These are phyloP conservation scores for Sporothrix sp. DNA, from an alignment of 2,329 filamentous ascomycete species.

Conservation along the genomic window DNA sequence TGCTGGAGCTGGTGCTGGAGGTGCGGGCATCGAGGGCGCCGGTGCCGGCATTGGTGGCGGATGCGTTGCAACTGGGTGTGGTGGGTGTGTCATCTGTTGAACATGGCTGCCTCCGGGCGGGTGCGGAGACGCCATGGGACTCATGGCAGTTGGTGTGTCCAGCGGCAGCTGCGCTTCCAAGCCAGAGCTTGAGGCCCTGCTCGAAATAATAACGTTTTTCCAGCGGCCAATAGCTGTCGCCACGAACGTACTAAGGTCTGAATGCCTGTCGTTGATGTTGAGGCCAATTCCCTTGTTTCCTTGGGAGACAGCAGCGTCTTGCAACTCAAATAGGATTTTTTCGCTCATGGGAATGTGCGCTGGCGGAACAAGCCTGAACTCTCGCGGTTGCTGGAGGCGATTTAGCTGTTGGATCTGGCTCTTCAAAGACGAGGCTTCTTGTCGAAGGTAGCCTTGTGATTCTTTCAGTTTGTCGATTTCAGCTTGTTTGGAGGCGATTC, in stretches of 20 bases:
- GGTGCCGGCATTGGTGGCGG: too few species aligned
- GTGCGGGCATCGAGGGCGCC: too few species aligned
- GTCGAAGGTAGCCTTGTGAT: slow-evolving; percentile 39
- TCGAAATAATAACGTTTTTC: slow-evolving; percentile 50
- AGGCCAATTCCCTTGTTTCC: slow-evolving; percentile 35
- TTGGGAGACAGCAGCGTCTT: slow-evolving; percentile 34
- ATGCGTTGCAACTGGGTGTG: too few species aligned
- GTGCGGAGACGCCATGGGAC: neutral
- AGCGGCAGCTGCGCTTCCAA: slow-evolving; percentile 43
- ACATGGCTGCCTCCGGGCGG: too few species aligned
- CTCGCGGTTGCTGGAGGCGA: slow-evolving; percentile 48
- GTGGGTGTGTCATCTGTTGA: too few species aligned
- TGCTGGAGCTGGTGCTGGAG: neutral
- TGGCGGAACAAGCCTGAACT: slow-evolving; percentile 45
- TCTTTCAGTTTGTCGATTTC: slow-evolving; percentile 43
- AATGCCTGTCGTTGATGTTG: slow-evolving; percentile 39
- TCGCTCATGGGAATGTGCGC: slow-evolving; percentile 43
- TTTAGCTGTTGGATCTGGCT: slow-evolving; percentile 50
- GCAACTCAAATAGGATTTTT: slow-evolving; percentile 36
- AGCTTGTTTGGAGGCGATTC: slow-evolving; percentile 47
- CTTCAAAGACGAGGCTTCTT: slow-evolving; percentile 49
- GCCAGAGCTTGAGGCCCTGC: slow-evolving; percentile 34
- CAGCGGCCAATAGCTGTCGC: slow-evolving; percentile 49
- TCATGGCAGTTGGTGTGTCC: slow-evolving; percentile 20
- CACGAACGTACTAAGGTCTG: slow-evolving; percentile 43